Evolutionary conservation across 2,329 filamentous ascomycete species (phyloP), one percentile per base, ranked within the genome.

Genomic region (Ophioceras dolichostomum): DNA sequence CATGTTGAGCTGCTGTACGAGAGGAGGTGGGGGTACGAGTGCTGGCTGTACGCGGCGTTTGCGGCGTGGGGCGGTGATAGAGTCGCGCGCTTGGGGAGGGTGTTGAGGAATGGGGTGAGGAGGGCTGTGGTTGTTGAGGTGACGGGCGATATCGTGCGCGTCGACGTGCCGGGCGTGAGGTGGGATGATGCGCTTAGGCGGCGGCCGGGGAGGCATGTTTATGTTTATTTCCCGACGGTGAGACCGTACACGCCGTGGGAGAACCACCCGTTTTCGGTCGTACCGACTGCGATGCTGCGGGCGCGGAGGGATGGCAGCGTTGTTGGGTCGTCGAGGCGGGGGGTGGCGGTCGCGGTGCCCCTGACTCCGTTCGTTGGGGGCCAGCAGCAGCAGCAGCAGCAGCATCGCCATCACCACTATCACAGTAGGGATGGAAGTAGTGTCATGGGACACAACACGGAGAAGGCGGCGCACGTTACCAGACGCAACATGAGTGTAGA

Each of bases 191-290:
- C 42, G 19, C n/a, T n/a, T n/a, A n/a, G n/a, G n/a, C n/a, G n/a
- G n/a, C n/a, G 10, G 7, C 53, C 54, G 0, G 57, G 55, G 2
- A 47, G 54, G 3, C 59, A 67, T 35, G 60, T 53, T 0, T 72
- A 68, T 39, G 49, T 61, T 0, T 70, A 68, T 46, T 70, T 74
- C 44, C 68, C 69, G 0, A 62, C 59, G 0, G 45, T 70, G 2
- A 58, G 39, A n/a, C 47, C 43, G 3, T 45, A 50, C 42, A 51
- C 56, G 8, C 45, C 53, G 0, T 73, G 68, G 68, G 67, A 73
- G 46, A 73, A 67, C 32, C 70, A 74, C 45, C 69, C 69, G 0
- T 73, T 74, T 45, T 69, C 65, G 1, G 46, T 68, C 19, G 41
- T 57, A 2, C 47, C 49, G 17, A 57, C 55, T 13, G 34, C 43